A percentile compares a stretch with the other conserved stretches of the same genome.
Conservation (phyloP, 2,329 filamentous ascomycete genomes). For the Ophiostoma ips region DNA sequence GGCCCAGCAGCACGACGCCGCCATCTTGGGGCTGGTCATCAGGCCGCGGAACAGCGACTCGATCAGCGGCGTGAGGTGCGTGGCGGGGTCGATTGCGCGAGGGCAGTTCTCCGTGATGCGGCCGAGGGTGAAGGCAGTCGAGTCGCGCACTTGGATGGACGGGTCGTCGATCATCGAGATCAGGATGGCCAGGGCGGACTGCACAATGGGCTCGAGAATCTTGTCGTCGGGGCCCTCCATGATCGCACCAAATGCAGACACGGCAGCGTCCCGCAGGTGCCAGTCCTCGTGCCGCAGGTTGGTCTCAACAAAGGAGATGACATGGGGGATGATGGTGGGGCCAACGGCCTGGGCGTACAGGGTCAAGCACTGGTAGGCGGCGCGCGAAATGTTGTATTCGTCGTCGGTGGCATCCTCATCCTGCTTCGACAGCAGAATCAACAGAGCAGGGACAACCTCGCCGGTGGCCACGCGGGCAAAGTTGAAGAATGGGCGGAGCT, state of each 20-base stretch:
- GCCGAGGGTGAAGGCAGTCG: conserved; percentile 87
- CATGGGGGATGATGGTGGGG: conserved; percentile 67
- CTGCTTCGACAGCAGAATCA: conserved; percentile 84
- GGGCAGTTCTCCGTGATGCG: conserved; percentile 92
- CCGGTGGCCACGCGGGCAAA: conserved; percentile 85
- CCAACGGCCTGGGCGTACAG: conserved; percentile 90
- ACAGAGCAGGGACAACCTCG: conserved; percentile 85
- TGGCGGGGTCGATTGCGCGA: conserved; percentile 72
- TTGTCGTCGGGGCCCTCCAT: conserved; percentile 97
- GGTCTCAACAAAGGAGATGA: conserved; percentile 80
- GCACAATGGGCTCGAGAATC: conserved; percentile 83
- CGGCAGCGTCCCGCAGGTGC: conserved; percentile 88
- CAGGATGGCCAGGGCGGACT: conserved; percentile 83
- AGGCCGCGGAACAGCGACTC: conserved; percentile 80
- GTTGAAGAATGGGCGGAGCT: conserved; percentile 87
- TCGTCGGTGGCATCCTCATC: conserved; percentile 94
- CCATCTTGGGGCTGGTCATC: conserved; percentile 89
- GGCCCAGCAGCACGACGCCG: conserved; percentile 95
- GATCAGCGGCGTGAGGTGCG: conserved; percentile 75
- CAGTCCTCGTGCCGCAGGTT: conserved; percentile 86
- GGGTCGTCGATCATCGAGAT: conserved; percentile 86
- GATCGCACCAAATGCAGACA: conserved; percentile 93
- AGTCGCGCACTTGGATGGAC: conserved; percentile 85
- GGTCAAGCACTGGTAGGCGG: conserved; percentile 91
- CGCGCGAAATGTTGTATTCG: conserved; percentile 92